Base-by-base conservation (phyloP, 352 stramenopile species). In the Salisapilia sapeloensis region DNA sequence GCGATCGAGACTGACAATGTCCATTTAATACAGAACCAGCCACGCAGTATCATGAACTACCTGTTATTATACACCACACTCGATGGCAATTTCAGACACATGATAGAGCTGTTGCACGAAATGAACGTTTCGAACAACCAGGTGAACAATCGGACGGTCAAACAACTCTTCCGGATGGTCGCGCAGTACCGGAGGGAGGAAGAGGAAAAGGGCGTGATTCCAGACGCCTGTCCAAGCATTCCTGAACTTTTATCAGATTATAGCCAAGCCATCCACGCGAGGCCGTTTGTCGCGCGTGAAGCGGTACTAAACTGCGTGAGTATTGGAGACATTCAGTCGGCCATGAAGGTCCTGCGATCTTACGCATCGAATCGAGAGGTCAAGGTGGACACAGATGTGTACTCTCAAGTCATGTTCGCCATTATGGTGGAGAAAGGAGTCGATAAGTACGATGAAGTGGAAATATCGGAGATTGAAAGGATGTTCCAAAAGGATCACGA, bases 31-130 rank as follows among this genome's bases (percentile, higher is more conserved):
- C 48, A 54, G 32, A 45, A 67, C 20, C 50, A 65, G 15, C 50
- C 66, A 10, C 36, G 48, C 24, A 75, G 60, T 33, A 65, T 77
- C 33, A 58, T 47, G 33, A 80, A 75, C 37, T 71, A 76, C 40
- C 27, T 83, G 39, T 35, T 83, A 26, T 42, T 71, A 14, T 59
- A 72, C 35, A 63, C 66, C 29, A 45, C 78, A 26, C 50, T 60
- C 15, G 66, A 83, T 44, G 66, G 66, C 17, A 78, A 80, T 31
- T 78, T 74, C 24, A 66, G 58, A 38, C 63, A 83, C 44, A 74
- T 71, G 42, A 69, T 78, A 51, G 66, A 83, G 36, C 44, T 83
- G 12, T 45, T 83, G 26, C 66, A 79, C 28, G 63, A 83, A 44
- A 83, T 83, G 66, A 53, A 79, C 43, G 48, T 74, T 9, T 53